These are phyloP conservation scores for Coemansia sp. DNA, from an alignment of 192 early-diverging fungal species.

Conservation along the genomic window DNA sequence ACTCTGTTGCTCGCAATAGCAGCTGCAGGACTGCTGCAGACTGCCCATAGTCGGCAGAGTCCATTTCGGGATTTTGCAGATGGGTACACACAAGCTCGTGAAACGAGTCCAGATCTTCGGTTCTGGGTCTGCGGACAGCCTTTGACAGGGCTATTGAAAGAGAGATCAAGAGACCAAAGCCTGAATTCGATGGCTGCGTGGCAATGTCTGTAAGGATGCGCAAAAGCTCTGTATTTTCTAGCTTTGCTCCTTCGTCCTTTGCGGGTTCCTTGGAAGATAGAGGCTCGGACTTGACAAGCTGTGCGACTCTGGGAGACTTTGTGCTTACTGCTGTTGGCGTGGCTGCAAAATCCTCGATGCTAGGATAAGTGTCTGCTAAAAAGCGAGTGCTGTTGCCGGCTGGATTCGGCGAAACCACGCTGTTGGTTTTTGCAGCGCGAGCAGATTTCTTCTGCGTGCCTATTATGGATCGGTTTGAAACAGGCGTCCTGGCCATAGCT, in stretches of 20 bases:
- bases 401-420: background rate
- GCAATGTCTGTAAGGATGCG: conserved; percentile 27
- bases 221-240: conserved; percentile 13
- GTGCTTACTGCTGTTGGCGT: conserved; percentile 17
- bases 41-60: conserved; percentile 18
- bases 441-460: conserved; percentile 1
- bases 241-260: background rate
- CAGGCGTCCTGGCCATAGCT: conserved; percentile 13
- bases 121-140: conserved; percentile 7
- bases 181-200: conserved; percentile 14
- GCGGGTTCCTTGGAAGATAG: background rate
- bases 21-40: conserved; percentile 27
- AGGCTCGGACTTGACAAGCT: background rate
- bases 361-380: conserved; percentile 19
- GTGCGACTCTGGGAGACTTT: background rate
- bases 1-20: conserved; percentile 17
- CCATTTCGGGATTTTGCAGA: background rate
- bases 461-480: background rate
- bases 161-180: conserved; percentile 27
- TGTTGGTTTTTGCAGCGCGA: conserved; percentile 5
- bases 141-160: conserved; percentile 30
- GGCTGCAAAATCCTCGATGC: conserved; percentile 36
- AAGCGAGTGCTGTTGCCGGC: background rate
- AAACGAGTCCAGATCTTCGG: conserved; percentile 13
- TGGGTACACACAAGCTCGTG: conserved; percentile 26